Percentiles rank a stretch among this genome's conserved stretches.
Conservation (phyloP, 768 basidiomycete species). For the Boletus rex-veris region DNA sequence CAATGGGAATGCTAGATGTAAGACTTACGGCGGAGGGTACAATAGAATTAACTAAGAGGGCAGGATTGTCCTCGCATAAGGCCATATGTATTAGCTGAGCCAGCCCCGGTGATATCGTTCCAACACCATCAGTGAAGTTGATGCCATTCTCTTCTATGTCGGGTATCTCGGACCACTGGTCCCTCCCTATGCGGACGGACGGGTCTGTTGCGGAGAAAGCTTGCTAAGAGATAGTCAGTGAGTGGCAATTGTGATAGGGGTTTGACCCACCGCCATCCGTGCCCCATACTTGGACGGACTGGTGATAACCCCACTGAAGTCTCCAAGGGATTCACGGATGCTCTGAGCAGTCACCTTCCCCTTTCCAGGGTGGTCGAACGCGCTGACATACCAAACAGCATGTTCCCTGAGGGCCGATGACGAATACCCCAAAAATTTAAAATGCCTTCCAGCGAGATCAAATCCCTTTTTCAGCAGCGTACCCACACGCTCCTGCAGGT, state of each 20-base stretch:
- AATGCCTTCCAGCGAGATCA: constrained; percentile 62
- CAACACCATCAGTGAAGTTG: constrained; percentile 76
- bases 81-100: constrained; percentile 57
- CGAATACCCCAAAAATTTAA: constrained; percentile 83
- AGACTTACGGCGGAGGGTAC: constrained; percentile 62
- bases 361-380: constrained; percentile 48
- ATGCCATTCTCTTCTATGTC: constrained; percentile 49
- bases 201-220: constrained; percentile 82
- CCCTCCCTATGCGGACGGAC: constrained; percentile 51
- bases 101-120: constrained; percentile 66
- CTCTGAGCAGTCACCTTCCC: constrained; percentile 49
- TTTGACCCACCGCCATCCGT: constrained; percentile 49
- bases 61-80: constrained; percentile 43
- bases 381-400: constrained; percentile 76
- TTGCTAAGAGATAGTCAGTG: constrained; percentile 38
- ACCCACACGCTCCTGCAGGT: constrained; percentile 59
- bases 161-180: constrained; percentile 60
- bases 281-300: constrained; percentile 81
- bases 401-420: constrained; percentile 74
- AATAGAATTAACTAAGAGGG: constrained; percentile 33
- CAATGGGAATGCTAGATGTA: not conserved
- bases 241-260: not conserved
- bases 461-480: constrained; percentile 61
- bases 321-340: constrained; percentile 64
- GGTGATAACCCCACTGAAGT: constrained; percentile 56